A percentile compares a stretch with the other conserved stretches of the same genome.
These are phyloP conservation scores for Ustilago esculenta DNA, from an alignment of 1,284 basidiomycete genomes.

Conservation along the genomic window DNA sequence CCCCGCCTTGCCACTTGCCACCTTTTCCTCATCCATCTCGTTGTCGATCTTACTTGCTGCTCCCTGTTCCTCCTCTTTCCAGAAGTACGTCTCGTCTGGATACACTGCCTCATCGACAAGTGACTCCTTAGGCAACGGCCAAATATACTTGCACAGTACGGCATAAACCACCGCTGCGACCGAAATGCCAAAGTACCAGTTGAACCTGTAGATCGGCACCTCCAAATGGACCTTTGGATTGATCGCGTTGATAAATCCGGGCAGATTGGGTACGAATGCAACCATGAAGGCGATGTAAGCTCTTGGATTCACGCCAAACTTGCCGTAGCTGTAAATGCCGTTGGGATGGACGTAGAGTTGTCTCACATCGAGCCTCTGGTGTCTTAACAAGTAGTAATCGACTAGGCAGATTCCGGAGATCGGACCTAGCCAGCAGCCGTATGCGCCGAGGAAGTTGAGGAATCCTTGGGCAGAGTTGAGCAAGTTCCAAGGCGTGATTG, in stretches of 20 bases:
- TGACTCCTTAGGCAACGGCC: slow-evolving; percentile 18
- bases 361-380: slow-evolving; percentile 14
- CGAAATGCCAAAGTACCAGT: slow-evolving; percentile 32
- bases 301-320: slow-evolving; percentile 15
- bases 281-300: slow-evolving; percentile 28
- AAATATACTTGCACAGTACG: slow-evolving; percentile 21
- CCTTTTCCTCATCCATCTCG: neutral
- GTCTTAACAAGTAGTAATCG: slow-evolving; percentile 23
- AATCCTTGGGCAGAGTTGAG: slow-evolving; percentile 22
- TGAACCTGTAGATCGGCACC: slow-evolving; percentile 30
- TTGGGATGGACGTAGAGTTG: slow-evolving; percentile 31
- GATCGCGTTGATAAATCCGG: slow-evolving; percentile 39
- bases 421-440: slow-evolving; percentile 25
- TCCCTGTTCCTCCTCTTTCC: slow-evolving; percentile 7
- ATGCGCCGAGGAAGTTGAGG: slow-evolving; percentile 34
- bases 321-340: slow-evolving; percentile 24
- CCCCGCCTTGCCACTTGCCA: neutral
- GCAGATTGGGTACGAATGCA: slow-evolving; percentile 28
- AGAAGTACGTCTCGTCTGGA: slow-evolving; percentile 23
- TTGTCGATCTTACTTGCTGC: slow-evolving; percentile 5
- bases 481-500: slow-evolving; percentile 27
- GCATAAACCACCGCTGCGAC: slow-evolving; percentile 14
- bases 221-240: slow-evolving; percentile 17
- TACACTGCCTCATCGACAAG: slow-evolving; percentile 24
- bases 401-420: slow-evolving; percentile 21